phyloP scores from a whole-genome alignment of 345 rosid species.

The Melaleuca quinquenervia region DNA sequence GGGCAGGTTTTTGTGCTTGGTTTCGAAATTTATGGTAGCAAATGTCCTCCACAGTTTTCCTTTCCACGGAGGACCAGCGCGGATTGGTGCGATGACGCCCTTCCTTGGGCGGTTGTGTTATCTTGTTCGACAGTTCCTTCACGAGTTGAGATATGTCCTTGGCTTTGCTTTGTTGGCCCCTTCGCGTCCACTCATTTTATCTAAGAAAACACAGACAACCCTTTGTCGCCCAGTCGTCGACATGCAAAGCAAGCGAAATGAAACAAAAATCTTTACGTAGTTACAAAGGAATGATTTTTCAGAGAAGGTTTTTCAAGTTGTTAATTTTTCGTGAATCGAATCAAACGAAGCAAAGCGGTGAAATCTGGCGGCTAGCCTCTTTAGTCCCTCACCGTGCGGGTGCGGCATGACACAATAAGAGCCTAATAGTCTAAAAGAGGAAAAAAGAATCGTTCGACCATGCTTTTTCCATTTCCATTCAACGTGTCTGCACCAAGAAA shows the following conservation, averaged over 20 bases:
- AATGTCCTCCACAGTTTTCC: background rate
- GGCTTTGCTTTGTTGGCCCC: background rate
- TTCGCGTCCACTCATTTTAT: background rate
- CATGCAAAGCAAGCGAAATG: too few relatives aligned
- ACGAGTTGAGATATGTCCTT: background rate
- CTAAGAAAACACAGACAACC: background rate
- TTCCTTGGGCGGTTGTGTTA: background rate
- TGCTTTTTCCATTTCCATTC: background rate
- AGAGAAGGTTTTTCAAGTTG: background rate
- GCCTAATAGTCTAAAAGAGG: background rate
- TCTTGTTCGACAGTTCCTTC: background rate
- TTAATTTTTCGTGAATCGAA: background rate
- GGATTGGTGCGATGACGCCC: background rate
- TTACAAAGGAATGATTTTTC: too few relatives aligned
- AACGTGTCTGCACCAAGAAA: background rate
- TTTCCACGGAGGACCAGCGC: background rate
- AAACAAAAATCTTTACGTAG: background rate
- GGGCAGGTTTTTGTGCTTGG: background rate
- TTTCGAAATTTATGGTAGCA: background rate
- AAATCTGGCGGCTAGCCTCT: background rate
- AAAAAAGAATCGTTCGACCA: background rate
- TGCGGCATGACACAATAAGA: background rate
- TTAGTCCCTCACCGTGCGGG: background rate
- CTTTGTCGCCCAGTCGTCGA: background rate
- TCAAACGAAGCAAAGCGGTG: background rate